Evolutionary conservation across 2,329 filamentous ascomycete genomes (phyloP).

Genomic region (Pyrenophora tritici-repentis): DNA sequence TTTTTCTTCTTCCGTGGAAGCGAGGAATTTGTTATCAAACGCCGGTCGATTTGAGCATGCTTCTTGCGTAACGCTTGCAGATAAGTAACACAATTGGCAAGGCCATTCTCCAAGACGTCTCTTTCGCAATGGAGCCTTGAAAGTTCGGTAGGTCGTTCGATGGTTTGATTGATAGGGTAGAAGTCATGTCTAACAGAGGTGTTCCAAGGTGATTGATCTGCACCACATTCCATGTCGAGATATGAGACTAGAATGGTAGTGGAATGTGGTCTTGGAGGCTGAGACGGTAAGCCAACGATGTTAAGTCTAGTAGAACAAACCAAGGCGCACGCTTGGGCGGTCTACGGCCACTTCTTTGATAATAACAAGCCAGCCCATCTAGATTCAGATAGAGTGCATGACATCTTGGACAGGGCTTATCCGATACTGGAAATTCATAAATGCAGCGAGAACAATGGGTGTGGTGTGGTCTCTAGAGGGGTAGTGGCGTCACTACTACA

Average conservation of each 20-base stretch:
- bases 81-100: slow-evolving; percentile 41
- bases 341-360: not conserved
- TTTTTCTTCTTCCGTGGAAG: slow-evolving; percentile 36
- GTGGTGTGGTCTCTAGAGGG: not conserved
- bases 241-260: not conserved
- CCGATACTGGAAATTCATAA: slow-evolving; percentile 1
- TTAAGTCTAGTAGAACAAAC: not conserved
- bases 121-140: slow-evolving; percentile 29
- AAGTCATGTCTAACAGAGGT: not conserved
- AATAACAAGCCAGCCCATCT: not conserved
- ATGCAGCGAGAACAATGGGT: not conserved
- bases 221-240: slow-evolving; percentile 1
- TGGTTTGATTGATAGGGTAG: not conserved
- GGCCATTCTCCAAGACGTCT: slow-evolving; percentile 30
- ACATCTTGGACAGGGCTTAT: not conserved
- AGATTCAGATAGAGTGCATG: not conserved
- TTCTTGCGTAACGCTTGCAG: slow-evolving; percentile 40
- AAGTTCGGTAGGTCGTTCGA: slow-evolving; percentile 4
- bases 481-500: not conserved
- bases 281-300: not conserved
- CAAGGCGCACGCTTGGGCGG: not conserved
- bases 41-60: slow-evolving; percentile 32
- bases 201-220: not conserved
- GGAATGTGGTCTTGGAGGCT: not conserved
- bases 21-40: slow-evolving; percentile 18